These are phyloP conservation scores for Pontederia paniculata DNA, from an alignment of 176 grass and related monocot genomes.

Conservation along the genomic window DNA sequence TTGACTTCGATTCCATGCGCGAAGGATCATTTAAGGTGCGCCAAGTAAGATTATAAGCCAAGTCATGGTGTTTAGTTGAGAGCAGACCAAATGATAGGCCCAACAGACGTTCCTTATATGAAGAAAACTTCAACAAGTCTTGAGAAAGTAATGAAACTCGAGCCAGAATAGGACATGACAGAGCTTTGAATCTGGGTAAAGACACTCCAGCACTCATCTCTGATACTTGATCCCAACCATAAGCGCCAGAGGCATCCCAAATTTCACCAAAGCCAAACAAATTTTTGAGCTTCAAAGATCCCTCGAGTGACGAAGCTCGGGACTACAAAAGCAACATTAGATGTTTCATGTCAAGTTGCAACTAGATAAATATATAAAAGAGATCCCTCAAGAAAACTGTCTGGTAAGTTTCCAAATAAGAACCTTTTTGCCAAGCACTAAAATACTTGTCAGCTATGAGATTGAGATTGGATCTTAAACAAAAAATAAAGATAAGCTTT, in stretches of 20 bases:
- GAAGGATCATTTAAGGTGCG: conserved; percentile 48
- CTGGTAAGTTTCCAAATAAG: too few relatives aligned
- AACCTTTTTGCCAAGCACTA: too few relatives aligned
- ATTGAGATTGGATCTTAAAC: too few relatives aligned
- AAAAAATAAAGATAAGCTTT: too few relatives aligned
- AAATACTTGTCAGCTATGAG: too few relatives aligned
- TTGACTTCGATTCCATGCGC: conserved; percentile 41
- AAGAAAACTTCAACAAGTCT: conserved; percentile 59
- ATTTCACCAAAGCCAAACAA: conserved; percentile 61
- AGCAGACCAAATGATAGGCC: conserved; percentile 54
- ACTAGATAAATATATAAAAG: too few relatives aligned
- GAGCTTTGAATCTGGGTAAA: conserved; percentile 50
- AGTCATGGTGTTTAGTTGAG: conserved; percentile 45
- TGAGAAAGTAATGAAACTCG: conserved; percentile 38
- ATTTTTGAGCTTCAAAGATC: conserved; percentile 48
- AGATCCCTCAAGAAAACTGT: too few relatives aligned
- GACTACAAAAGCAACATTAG: conserved; percentile 25
- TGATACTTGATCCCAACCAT: conserved; percentile 44
- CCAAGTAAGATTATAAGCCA: conserved; percentile 59
- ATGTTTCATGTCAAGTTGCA: too few relatives aligned
- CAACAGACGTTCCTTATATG: conserved; percentile 53
- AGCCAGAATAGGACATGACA: conserved; percentile 36
- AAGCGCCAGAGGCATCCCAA: conserved; percentile 54
- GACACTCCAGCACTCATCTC: conserved; percentile 35
- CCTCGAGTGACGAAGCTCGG: conserved; percentile 42